Evolutionary conservation across 140 eudicot species (phyloP).

Genomic region (Cichorium intybus): DNA sequence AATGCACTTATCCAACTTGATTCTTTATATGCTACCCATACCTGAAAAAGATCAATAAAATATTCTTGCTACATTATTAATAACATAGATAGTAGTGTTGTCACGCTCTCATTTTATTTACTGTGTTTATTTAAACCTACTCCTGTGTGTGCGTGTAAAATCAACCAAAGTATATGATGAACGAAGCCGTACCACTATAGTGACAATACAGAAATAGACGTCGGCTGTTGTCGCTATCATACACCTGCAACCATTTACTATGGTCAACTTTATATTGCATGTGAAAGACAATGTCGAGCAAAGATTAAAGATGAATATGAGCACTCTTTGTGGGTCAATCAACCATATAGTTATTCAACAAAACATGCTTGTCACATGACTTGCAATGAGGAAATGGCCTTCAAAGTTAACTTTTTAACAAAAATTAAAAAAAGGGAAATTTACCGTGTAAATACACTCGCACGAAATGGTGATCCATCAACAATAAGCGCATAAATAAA

Average conservation of each 20-base stretch:
- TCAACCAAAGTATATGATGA: neutral
- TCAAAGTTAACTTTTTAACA: neutral
- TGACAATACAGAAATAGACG: neutral
- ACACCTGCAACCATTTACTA: too few species aligned
- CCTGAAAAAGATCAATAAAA: neutral
- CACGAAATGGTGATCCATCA: neutral
- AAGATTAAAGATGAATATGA: too few species aligned
- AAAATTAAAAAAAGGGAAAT: neutral
- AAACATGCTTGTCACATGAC: too few species aligned
- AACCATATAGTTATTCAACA: too few species aligned
- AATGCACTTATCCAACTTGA: neutral
- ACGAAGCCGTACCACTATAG: neutral
- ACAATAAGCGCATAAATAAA: neutral
- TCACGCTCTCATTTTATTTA: too few species aligned
- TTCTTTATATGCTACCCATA: conserved; percentile 11
- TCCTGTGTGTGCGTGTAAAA: too few species aligned
- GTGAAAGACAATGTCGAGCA: too few species aligned
- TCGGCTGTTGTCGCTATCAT: neutral
- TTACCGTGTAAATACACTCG: neutral
- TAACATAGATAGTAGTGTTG: too few species aligned
- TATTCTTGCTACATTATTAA: neutral
- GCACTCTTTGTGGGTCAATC: too few species aligned
- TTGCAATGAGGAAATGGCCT: too few species aligned
- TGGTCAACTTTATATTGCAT: too few species aligned
- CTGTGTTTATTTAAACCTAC: too few species aligned